A percentile compares a stretch with the other conserved stretches of the same genome.
Evolutionary conservation across 257 asterid species (phyloP).

Genomic region (Petunia axillaris): DNA sequence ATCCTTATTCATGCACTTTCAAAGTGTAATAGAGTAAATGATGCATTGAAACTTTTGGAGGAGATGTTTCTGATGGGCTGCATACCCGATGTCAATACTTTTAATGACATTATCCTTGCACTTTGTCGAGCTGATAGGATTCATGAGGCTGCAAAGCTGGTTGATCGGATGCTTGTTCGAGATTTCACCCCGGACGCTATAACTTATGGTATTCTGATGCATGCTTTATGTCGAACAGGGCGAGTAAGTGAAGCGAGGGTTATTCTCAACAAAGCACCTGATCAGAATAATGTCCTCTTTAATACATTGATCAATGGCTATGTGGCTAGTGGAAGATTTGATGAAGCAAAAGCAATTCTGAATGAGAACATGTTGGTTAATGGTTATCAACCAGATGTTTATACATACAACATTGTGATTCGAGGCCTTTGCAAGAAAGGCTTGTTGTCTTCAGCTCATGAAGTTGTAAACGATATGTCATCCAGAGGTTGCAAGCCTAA

Average conservation of each 20-base stretch:
- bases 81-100: conserved; percentile 78
- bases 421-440: conserved; percentile 76
- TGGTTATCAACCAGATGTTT: conserved; percentile 64
- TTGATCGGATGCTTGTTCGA: conserved; percentile 78
- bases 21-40: conserved; percentile 58
- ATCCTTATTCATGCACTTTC: conserved; percentile 75
- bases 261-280: conserved; percentile 61
- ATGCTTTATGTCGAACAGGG: conserved; percentile 66
- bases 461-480: conserved; percentile 54
- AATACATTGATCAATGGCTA: conserved; percentile 75
- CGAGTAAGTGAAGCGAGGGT: conserved; percentile 63
- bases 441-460: conserved; percentile 57
- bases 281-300: conserved; percentile 51
- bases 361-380: conserved; percentile 42
- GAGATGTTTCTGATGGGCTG: conserved; percentile 96
- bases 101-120: conserved; percentile 74
- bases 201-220: conserved; percentile 79
- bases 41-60: conserved; percentile 73
- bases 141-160: conserved; percentile 78
- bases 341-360: conserved; percentile 68
- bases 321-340: conserved; percentile 48
- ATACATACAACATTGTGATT: conserved; percentile 69
- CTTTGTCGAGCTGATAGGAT: conserved; percentile 70
- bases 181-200: conserved; percentile 70
- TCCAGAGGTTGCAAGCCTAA: conserved; percentile 57